A percentile compares a stretch with the other conserved stretches of the same genome.
Evolutionary conservation across 2,329 filamentous ascomycete genomes (phyloP).

Genomic region (Zopfia rhizophila): DNA sequence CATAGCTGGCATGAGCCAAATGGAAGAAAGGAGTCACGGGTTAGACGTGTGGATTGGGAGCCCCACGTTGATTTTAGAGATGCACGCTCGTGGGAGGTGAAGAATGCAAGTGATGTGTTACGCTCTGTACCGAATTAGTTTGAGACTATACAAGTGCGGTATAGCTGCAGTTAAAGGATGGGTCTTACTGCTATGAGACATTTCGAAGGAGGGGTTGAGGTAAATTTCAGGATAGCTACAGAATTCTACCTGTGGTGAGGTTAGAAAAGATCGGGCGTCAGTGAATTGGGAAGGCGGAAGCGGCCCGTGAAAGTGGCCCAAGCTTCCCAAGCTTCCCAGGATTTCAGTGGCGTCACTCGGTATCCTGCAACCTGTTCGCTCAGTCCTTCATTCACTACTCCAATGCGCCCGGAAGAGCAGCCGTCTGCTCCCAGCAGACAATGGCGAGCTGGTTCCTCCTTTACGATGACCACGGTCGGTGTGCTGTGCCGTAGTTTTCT

Average conservation of each 20-base stretch:
- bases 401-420: constrained; percentile 56
- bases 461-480: constrained; percentile 78
- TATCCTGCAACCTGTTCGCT: constrained; percentile 5
- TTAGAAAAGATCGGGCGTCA: neutral
- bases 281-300: no score
- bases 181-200: no score
- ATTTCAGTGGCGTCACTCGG: neutral
- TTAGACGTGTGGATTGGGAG: constrained; percentile 82
- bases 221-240: no score
- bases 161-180: neutral
- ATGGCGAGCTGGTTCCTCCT: constrained; percentile 79
- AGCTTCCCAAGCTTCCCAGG: constrained; percentile 26
- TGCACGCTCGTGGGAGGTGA: constrained; percentile 89
- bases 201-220: no score
- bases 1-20: constrained; percentile 92
- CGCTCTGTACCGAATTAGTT: constrained; percentile 63
- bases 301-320: no score
- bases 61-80: constrained; percentile 86
- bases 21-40: constrained; percentile 89
- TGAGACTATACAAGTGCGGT: neutral
- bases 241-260: no score
- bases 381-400: constrained; percentile 15
- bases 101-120: constrained; percentile 89
- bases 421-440: constrained; percentile 67
- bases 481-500: constrained; percentile 79